phyloP scores from a whole-genome alignment of 495 filamentous ascomycete genomes.

The Xylona heveae region DNA sequence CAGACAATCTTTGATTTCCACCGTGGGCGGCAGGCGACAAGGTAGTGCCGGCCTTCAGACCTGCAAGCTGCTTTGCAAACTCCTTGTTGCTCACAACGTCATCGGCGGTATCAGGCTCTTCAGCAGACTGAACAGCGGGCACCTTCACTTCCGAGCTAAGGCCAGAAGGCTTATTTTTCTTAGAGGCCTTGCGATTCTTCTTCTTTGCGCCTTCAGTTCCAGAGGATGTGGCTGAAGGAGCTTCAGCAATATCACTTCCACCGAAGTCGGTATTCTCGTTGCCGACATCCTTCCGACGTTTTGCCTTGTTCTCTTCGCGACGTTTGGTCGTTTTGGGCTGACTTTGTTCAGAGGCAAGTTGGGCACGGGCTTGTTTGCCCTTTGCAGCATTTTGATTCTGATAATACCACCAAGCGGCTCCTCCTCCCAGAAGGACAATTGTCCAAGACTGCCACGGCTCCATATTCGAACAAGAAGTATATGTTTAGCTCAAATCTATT shows the following conservation, averaged over 20 bases:
- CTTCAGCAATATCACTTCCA: conserved; percentile 3
- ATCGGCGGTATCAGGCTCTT: conserved; percentile 24
- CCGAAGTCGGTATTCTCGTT: not conserved
- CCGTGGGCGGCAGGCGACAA: conserved; percentile 15
- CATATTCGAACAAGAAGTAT: too few relatives aligned
- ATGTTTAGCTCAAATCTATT: too few relatives aligned
- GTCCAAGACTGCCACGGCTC: conserved; percentile 12
- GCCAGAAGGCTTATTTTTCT: conserved; percentile 4
- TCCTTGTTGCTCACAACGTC: conserved; percentile 45
- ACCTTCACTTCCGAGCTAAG: not conserved
- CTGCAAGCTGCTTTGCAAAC: conserved; percentile 49
- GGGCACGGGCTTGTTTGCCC: conserved; percentile 2
- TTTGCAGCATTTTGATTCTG: conserved; percentile 4
- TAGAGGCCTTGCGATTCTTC: not conserved
- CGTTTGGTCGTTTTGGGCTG: not conserved
- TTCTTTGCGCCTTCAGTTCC: conserved; percentile 2
- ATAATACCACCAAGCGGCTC: conserved; percentile 11
- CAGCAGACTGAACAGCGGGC: not conserved
- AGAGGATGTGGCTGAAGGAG: not conserved
- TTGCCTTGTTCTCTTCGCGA: conserved; percentile 1
- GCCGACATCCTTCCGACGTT: not conserved
- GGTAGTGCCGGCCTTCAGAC: conserved; percentile 38
- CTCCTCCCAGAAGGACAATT: conserved; percentile 7
- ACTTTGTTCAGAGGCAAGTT: not conserved
- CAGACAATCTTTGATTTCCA: conserved; percentile 24